Evolutionary conservation across 768 basidiomycete genomes (phyloP).

Genomic region (Russula griseocarnosa): DNA sequence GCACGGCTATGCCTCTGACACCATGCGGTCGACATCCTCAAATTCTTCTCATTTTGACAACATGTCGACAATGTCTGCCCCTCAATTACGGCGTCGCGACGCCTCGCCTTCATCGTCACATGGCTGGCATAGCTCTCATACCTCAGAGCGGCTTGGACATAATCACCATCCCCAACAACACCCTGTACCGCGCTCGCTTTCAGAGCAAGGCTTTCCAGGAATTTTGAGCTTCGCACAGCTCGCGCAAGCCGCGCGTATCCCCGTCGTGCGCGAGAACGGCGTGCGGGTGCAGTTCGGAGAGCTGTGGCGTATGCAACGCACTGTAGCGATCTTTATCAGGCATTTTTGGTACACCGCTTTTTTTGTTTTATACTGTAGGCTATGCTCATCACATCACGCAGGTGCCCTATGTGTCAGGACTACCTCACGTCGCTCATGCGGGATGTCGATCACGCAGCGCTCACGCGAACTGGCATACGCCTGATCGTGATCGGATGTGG

Average conservation of each 20-base stretch:
- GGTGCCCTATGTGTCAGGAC: conserved; percentile 83
- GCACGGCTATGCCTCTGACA: background rate
- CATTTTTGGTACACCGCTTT: conserved; percentile 61
- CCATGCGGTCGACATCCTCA: conserved; percentile 12
- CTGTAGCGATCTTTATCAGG: conserved; percentile 79
- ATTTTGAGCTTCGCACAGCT: conserved; percentile 56
- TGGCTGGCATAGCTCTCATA: conserved; percentile 10
- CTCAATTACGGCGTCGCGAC: conserved; percentile 17
- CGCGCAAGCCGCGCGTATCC: conserved; percentile 54
- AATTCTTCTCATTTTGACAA: conserved; percentile 17
- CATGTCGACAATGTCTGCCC: conserved; percentile 13
- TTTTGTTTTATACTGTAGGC: background rate
- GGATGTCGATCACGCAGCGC: conserved; percentile 44
- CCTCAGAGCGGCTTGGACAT: conserved; percentile 2
- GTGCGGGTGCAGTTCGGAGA: conserved; percentile 63
- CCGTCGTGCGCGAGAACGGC: conserved; percentile 67
- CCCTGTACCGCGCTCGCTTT: conserved; percentile 19
- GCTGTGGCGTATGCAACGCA: conserved; percentile 53
- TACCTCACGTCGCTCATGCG: conserved; percentile 69
- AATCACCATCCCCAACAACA: conserved; percentile 24
- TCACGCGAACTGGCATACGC: conserved; percentile 50
- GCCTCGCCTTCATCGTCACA: conserved; percentile 19
- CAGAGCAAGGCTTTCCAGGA: conserved; percentile 43
- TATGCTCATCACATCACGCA: conserved; percentile 28
- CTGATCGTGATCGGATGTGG: conserved; percentile 79